A percentile compares a stretch with the other conserved stretches of the same genome.
These are phyloP conservation scores for Prunus yedoensis DNA, from an alignment of 331 rosid genomes.

Conservation along the genomic window DNA sequence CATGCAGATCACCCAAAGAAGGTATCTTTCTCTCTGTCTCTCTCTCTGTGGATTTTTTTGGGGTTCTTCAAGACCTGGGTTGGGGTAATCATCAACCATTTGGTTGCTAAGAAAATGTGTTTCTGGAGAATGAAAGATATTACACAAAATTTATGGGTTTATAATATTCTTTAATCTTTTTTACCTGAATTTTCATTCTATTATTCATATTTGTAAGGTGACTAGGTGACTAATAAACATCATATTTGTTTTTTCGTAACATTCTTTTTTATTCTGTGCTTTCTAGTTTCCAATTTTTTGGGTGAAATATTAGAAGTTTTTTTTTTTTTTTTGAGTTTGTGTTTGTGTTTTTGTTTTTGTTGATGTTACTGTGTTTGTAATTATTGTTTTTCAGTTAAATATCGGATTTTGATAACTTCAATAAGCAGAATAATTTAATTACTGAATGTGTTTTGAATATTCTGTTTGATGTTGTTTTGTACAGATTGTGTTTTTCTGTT, in stretches of 20 bases:
- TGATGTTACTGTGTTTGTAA: background rate
- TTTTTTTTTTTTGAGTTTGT: background rate
- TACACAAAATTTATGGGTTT: background rate
- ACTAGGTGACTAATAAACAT: background rate
- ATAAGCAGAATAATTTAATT: background rate
- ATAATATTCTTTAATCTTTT: background rate
- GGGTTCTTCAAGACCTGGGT: conserved; percentile 7
- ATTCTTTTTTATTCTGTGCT: background rate
- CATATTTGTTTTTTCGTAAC: background rate
- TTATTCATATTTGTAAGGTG: background rate
- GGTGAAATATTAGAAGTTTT: background rate
- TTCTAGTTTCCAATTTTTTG: background rate
- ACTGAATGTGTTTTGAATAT: background rate
- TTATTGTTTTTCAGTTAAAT: background rate
- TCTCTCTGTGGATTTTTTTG: conserved; percentile 10
- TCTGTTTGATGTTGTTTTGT: background rate
- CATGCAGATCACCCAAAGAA: conserved; percentile 64
- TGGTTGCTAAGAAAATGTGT: background rate
- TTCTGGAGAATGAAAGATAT: background rate
- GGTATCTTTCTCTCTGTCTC: conserved; percentile 37
- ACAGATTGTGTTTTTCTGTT: background rate
- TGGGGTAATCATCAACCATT: background rate
- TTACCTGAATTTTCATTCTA: background rate
- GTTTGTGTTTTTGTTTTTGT: background rate
- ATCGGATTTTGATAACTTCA: background rate